phyloP scores from a whole-genome alignment of 2,329 filamentous ascomycete genomes.

The Fusarium piperis region DNA sequence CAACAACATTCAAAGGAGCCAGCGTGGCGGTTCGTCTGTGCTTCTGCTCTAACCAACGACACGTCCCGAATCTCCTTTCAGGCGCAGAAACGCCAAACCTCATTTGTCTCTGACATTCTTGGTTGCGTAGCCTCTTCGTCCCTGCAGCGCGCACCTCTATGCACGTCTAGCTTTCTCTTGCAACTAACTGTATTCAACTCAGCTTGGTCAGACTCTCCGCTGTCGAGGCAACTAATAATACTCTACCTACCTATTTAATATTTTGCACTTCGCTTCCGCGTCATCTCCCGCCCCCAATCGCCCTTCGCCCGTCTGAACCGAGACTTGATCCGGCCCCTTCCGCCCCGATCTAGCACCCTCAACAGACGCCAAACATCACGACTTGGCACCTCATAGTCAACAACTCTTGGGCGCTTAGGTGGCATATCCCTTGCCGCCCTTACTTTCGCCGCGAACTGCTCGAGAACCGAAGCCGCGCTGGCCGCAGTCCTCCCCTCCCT shows the following conservation, averaged over 20 bases:
- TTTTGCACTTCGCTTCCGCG: conserved; percentile 22
- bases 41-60: conserved; percentile 24
- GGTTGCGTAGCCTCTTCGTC: conserved; percentile 30
- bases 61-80: conserved; percentile 40
- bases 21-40: conserved; percentile 34
- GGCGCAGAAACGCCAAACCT: conserved; percentile 34
- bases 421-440: conserved; percentile 3
- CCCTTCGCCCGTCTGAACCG: conserved; percentile 19
- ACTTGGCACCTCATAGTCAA: conserved; percentile 2
- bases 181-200: conserved; percentile 7
- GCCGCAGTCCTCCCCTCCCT: conserved; percentile 43
- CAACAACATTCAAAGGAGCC: conserved; percentile 11
- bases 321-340: conserved; percentile 28
- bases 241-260: conserved; percentile 23
- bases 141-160: conserved; percentile 9
- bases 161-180: conserved; percentile 12
- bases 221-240: conserved; percentile 4
- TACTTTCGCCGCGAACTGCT: not conserved
- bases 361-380: conserved; percentile 7
- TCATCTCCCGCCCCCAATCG: conserved; percentile 22
- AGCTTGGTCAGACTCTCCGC: not conserved
- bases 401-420: conserved; percentile 16
- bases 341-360: conserved; percentile 2
- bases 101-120: conserved; percentile 41
- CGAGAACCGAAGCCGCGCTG: conserved; percentile 47